These are phyloP conservation scores for Lavandula angustifolia DNA, from an alignment of 257 asterid species.

Conservation along the genomic window DNA sequence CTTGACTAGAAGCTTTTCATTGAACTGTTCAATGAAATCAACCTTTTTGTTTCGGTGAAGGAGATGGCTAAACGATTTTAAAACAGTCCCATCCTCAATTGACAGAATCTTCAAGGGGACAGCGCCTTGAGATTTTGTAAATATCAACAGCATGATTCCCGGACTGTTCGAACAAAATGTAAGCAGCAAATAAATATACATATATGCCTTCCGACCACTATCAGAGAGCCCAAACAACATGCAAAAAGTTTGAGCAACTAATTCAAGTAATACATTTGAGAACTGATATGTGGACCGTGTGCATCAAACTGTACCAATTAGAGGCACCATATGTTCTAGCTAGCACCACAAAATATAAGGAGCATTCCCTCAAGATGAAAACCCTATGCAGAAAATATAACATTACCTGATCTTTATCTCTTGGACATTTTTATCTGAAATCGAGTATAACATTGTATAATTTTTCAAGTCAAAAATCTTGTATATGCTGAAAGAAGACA, in stretches of 20 bases:
- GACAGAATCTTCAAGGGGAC: conserved; percentile 92
- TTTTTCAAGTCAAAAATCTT: conserved; percentile 65
- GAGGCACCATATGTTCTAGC: no score
- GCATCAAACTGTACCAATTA: no score
- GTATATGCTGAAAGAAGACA: conserved; percentile 64
- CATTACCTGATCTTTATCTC: conserved; percentile 60
- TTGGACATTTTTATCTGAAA: conserved; percentile 84
- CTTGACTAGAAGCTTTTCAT: conserved; percentile 97
- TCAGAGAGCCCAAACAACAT: conserved; percentile 16
- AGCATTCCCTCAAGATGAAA: no score
- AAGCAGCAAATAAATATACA: no score
- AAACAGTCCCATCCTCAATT: conserved; percentile 95
- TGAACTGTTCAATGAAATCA: conserved; percentile 95
- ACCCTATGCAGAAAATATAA: background rate
- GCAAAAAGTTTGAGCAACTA: conserved; percentile 1
- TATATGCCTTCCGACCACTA: background rate
- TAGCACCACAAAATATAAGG: no score
- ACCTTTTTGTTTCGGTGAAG: conserved; percentile 94
- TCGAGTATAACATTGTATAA: conserved; percentile 87
- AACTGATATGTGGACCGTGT: no score
- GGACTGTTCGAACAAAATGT: conserved; percentile 59
- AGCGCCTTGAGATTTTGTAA: conserved; percentile 63
- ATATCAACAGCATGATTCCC: conserved; percentile 90
- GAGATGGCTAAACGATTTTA: conserved; percentile 85
- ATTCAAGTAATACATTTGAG: background rate